Percentiles rank a stretch among this genome's conserved stretches.
Conservation (phyloP, 2,329 filamentous ascomycete genomes). For the Hypomyces rosellus region DNA sequence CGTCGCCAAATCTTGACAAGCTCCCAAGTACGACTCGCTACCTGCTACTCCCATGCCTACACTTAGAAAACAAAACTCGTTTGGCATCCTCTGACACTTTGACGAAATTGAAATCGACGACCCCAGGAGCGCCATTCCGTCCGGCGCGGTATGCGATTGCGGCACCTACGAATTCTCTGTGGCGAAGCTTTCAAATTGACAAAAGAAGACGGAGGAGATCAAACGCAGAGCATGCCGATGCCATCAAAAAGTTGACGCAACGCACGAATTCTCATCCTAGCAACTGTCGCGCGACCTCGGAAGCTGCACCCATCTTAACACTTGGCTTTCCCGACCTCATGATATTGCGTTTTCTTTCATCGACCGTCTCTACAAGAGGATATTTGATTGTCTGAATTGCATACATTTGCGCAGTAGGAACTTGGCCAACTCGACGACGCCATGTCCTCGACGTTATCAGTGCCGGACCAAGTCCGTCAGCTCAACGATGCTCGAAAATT, state of each 20-base stretch:
- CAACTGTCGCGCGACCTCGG: constrained; percentile 24
- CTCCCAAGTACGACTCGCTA: not conserved
- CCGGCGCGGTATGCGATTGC: constrained; percentile 1
- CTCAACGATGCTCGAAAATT: constrained; percentile 86
- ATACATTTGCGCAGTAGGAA: constrained; percentile 1
- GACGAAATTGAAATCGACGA: not conserved
- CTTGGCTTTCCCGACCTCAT: constrained; percentile 8
- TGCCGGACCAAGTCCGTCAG: constrained; percentile 75
- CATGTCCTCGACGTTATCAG: constrained; percentile 53
- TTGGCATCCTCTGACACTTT: not conserved
- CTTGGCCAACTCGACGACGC: constrained; percentile 16
- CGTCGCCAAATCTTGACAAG: constrained; percentile 12
- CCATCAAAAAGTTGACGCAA: constrained; percentile 13
- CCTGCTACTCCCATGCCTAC: not conserved
- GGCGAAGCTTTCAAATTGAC: constrained; percentile 2
- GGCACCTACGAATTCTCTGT: constrained; percentile 1
- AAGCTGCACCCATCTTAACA: constrained; percentile 12
- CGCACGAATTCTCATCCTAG: constrained; percentile 6
- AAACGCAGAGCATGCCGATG: constrained; percentile 23
- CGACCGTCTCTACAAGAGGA: not conserved
- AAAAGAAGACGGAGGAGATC: constrained; percentile 11
- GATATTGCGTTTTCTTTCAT: constrained; percentile 1
- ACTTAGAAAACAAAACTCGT: not conserved
- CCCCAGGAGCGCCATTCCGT: not conserved
- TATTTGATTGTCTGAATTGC: not conserved